Conservation (phyloP, 1,284 basidiomycete genomes). For the Xerocomus cyaneibrunnescens region DNA sequence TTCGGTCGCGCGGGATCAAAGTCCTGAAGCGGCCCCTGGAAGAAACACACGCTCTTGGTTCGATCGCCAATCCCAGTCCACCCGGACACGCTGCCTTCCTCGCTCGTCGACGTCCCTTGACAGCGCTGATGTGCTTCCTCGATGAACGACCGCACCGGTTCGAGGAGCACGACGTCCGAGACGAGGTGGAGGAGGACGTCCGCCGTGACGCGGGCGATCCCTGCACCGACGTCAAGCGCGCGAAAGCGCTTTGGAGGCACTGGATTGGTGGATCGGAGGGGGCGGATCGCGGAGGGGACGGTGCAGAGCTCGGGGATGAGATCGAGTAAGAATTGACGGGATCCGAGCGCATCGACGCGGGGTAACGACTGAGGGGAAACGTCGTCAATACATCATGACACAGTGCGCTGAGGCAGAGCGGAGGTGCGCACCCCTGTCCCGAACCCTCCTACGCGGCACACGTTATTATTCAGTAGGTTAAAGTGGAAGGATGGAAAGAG, state of each 20-base stretch:
- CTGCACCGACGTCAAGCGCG: conserved; percentile 88
- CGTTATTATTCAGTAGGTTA: neutral
- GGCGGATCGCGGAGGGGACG: conserved; percentile 60
- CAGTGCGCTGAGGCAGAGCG: conserved; percentile 4
- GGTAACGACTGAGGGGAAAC: conserved; percentile 65
- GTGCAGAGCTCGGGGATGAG: conserved; percentile 76
- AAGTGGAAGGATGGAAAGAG: neutral
- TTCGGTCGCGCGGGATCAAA: conserved; percentile 64
- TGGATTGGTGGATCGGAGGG: conserved; percentile 15
- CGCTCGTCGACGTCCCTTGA: conserved; percentile 24
- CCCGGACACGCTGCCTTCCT: conserved; percentile 18
- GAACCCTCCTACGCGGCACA: conserved; percentile 63
- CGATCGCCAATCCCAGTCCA: conserved; percentile 71
- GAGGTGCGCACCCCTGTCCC: conserved; percentile 59
- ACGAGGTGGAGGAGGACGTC: conserved; percentile 84
- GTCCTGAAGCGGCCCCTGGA: conserved; percentile 74
- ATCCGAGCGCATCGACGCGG: conserved; percentile 83
- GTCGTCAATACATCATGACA: neutral
- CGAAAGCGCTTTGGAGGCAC: conserved; percentile 45
- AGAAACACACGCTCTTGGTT: conserved; percentile 78
- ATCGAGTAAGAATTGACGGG: conserved; percentile 80
- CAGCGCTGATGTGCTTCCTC: conserved; percentile 62
- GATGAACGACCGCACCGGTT: conserved; percentile 81
- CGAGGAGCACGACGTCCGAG: conserved; percentile 82
- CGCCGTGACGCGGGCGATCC: conserved; percentile 87